Evolutionary conservation across 257 asterid genomes (phyloP).

Genomic region (Ballota nigra): DNA sequence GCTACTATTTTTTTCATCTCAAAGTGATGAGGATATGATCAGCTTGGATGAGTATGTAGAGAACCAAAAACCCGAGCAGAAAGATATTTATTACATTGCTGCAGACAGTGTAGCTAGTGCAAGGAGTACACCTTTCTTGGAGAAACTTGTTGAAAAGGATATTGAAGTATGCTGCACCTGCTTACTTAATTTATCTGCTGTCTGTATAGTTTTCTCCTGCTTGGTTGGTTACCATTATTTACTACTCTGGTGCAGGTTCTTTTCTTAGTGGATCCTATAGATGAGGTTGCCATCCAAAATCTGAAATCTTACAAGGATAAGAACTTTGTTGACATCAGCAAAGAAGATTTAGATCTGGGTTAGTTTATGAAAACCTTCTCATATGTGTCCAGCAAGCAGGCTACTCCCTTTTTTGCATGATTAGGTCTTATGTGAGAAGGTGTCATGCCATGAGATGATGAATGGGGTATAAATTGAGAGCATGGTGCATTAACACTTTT

Average conservation of each 20-base stretch:
- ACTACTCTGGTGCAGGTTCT: conserved; percentile 54
- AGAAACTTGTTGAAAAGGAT: conserved; percentile 85
- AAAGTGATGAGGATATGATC: conserved; percentile 75
- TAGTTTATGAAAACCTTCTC: conserved; percentile 31
- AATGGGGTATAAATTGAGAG: no score
- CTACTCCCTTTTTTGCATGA: neutral
- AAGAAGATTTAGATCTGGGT: conserved; percentile 98
- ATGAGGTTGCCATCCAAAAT: conserved; percentile 88
- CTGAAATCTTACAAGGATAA: conserved; percentile 85
- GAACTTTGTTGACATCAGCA: conserved; percentile 86
- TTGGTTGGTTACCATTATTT: neutral
- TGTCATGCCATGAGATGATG: no score
- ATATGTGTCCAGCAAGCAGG: neutral
- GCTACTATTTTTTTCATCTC: conserved; percentile 87
- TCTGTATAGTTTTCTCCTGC: neutral
- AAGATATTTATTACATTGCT: conserved; percentile 82
- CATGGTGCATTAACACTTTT: no score
- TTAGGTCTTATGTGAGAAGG: no score
- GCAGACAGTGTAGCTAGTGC: conserved; percentile 91
- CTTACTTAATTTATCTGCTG: conserved; percentile 12
- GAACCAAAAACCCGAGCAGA: conserved; percentile 92
- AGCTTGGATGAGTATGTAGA: conserved; percentile 94
- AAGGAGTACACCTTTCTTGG: conserved; percentile 89
- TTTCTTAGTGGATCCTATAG: conserved; percentile 92
- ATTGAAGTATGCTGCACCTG: conserved; percentile 58